Evolutionary conservation across 441 rosid genomes (phyloP), one percentile per base, ranked within the genome.

Genomic region (Adansonia madagascariensis): DNA sequence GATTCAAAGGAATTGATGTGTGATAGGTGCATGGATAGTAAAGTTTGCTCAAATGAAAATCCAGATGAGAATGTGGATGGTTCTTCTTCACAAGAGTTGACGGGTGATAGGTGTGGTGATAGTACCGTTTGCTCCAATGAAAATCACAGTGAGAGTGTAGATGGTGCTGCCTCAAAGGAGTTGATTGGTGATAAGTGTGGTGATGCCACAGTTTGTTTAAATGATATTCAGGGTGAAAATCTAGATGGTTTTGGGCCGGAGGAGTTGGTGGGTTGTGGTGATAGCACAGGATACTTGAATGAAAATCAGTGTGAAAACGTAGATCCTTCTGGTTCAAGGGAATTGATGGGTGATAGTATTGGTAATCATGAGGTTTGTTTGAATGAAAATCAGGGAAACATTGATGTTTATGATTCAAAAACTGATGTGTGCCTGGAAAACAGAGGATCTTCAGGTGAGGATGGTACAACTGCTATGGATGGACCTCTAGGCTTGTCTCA

Each of bases 391-490:
- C 41, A n/a, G 71, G 59, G 31, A 39, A 67, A 56, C 57, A 17
- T 74, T 63, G 79, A 74, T 75, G 56, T 39, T 71, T 14, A 52
- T 41, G 44, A 65, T 77, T 74, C 62, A 15, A 47, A n/a, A 50
- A 52, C 27, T 50, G 49, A 63, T 64, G 50, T 18, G 41, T 75
- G 72, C 72, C 20, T 50, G 47, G 17, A 63, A 47, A 52, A 64
- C 22, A 31, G 15, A 17, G 72, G 20, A 65, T 6, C 61, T 75
- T 39, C 61, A 9, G 35, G 50, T 63, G 49, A 63, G 46, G 87
- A 77, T 50, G 82, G 60, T 69, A 5, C 78, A 52, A 18, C 73
- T 75, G 80, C 65, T 3, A 43, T 11, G 56, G 84, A 79, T 75
- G 81, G 76, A 76, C 57, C 66, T 43, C 70, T 71, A 71, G 47